Evolutionary conservation across 495 filamentous ascomycete genomes (phyloP).

Genomic region (Aspergillus hancockii): DNA sequence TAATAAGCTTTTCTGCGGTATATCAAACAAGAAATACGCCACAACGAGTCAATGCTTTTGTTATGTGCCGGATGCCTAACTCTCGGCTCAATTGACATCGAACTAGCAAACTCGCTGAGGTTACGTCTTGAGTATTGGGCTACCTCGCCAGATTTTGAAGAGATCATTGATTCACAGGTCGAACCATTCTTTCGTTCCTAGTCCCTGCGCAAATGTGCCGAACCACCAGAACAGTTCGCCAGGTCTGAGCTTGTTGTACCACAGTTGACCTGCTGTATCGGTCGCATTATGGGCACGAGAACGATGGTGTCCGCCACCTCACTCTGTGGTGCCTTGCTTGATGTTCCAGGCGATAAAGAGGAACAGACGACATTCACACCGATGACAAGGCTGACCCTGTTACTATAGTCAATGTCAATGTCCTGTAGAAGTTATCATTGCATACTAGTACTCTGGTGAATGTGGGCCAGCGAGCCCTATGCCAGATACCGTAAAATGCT

Average conservation of each 20-base stretch:
- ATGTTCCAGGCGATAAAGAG: not conserved
- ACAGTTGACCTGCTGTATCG: not conserved
- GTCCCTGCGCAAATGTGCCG: not conserved
- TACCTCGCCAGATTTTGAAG: not conserved
- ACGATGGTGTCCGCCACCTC: not conserved
- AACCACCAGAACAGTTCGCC: not conserved
- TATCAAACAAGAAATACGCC: not conserved
- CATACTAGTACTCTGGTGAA: not conserved
- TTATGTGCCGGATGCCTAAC: not conserved
- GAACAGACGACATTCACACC: not conserved
- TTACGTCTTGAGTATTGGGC: not conserved
- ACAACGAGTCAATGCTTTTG: not conserved
- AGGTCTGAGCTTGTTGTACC: not conserved
- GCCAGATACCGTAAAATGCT: conserved; percentile 3
- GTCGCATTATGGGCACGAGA: not conserved
- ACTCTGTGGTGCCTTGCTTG: not conserved
- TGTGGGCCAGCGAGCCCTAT: not conserved
- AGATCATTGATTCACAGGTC: not conserved
- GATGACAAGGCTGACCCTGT: not conserved
- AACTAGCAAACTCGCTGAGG: not conserved
- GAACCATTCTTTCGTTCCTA: not conserved
- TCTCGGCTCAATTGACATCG: not conserved
- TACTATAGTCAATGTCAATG: not conserved
- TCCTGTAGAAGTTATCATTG: not conserved
- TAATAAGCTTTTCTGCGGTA: not conserved